Conservation (phyloP, 306 rosid genomes). For the Gastrolobium villosum region DNA sequence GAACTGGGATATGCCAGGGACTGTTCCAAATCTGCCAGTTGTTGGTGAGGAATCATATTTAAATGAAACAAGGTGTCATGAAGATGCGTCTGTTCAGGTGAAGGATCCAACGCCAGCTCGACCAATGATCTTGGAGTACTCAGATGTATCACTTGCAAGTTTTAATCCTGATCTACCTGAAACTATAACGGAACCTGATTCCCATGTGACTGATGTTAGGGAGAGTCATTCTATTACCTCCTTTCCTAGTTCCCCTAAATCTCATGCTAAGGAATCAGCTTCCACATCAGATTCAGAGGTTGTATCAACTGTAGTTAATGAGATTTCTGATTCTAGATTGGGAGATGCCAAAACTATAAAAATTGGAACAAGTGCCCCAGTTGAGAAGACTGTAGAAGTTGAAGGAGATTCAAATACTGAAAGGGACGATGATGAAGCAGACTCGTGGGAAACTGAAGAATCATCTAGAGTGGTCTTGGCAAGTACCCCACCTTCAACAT, state of each 20-base stretch:
- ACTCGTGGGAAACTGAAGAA: constrained; percentile 83
- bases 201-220: constrained; percentile 50
- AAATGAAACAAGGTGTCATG: constrained; percentile 56
- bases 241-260: constrained; percentile 49
- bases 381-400: constrained; percentile 66
- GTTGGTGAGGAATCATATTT: constrained; percentile 51
- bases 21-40: constrained; percentile 41
- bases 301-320: constrained; percentile 55
- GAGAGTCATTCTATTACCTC: constrained; percentile 57
- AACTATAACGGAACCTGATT: constrained; percentile 64
- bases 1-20: constrained; percentile 61
- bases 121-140: constrained; percentile 50
- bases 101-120: constrained; percentile 54
- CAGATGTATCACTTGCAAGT: constrained; percentile 56
- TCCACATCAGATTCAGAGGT: constrained; percentile 55
- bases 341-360: constrained; percentile 48
- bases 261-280: constrained; percentile 53
- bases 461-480: constrained; percentile 63
- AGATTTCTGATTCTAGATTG: constrained; percentile 55
- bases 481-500: constrained; percentile 58
- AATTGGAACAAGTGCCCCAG: constrained; percentile 53
- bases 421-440: constrained; percentile 82
- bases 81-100: constrained; percentile 53
- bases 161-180: constrained; percentile 64
- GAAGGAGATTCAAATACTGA: constrained; percentile 64